Base-by-base conservation (phyloP, 2,329 filamentous ascomycete species). In the Diaporthe citrichinensis region DNA sequence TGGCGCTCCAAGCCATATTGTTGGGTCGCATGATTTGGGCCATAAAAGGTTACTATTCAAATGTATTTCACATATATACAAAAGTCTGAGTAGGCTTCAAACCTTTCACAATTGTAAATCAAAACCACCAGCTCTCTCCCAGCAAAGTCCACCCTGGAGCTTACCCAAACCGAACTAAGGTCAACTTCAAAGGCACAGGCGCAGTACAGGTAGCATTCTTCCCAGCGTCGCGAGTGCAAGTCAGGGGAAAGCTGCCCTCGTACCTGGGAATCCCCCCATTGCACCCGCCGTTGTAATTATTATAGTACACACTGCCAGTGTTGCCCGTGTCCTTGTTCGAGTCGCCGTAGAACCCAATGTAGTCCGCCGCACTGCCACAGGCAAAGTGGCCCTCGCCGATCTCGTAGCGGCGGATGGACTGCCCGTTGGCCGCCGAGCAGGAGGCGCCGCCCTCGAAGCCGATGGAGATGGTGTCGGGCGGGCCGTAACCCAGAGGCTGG, bases 161-260 rank as follows among this genome's bases (percentile, higher is more conserved):
- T 23, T 46, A 71, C 53, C 34, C 39, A 51, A 39, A 72, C 7
- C n/a, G 59, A 25, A 39, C 61, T 25, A 76, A 58, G 17, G 68
- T 71, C 68, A 76, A 57, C 0, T 46, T 17, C n/a, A 76, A 10
- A 4, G 75, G 75, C 34, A 76, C 72, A 20, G 68, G 59, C 20
- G 75, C 68, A 39, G 68, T 74, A 25, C 75, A 76, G 0, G 75
- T 74, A n/a, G 75, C 75, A 57, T 76, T 76, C 4, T 74, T 58
- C 0, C 72, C 75, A 34, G 36, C 44, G 17, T 76, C 75, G 14
- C n/a, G 72, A 20, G 55, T 62, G 28, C 75, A 76, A 2, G 53
- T 71, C 44, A 76, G 67, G 20, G 72, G 67, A 23, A 76, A 74
- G n/a, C 36, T 74, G 2, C 34, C 75, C 53, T 65, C 46, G 8